phyloP scores from a whole-genome alignment of 176 grass and related monocot species.

The Cymbopogon citratus region DNA sequence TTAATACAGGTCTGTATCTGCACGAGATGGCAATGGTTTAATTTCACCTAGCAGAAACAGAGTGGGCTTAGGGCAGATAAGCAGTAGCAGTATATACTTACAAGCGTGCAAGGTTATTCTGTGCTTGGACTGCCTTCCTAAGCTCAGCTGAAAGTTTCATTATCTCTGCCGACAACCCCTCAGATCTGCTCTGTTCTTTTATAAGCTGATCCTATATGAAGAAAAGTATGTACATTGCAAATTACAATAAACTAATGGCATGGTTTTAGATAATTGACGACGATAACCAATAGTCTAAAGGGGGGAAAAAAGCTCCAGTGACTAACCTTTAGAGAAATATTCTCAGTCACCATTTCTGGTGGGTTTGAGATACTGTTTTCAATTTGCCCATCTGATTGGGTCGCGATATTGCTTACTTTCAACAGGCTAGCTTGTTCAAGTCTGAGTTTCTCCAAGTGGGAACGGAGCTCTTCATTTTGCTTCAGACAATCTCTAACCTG shows the following conservation, averaged over 20 bases:
- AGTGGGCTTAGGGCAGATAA: background rate
- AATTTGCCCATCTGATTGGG: slow-evolving; percentile 47
- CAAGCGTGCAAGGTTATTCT: slow-evolving; percentile 64
- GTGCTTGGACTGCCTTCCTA: slow-evolving; percentile 60
- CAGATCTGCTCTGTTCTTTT: slow-evolving; percentile 74
- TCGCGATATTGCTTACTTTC: slow-evolving; percentile 31
- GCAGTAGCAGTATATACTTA: slow-evolving; percentile 37
- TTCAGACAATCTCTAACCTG: slow-evolving; percentile 92
- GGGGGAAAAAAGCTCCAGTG: background rate
- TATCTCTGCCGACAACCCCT: slow-evolving; percentile 59
- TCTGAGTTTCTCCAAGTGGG: slow-evolving; percentile 64
- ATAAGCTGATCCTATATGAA: slow-evolving; percentile 58
- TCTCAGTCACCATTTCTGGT: slow-evolving; percentile 51
- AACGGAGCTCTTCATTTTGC: slow-evolving; percentile 83
- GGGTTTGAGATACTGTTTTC: slow-evolving; percentile 30
- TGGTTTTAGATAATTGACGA: too few relatives aligned
- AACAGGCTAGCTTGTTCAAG: slow-evolving; percentile 48
- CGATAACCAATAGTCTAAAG: too few relatives aligned
- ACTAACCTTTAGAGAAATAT: slow-evolving; percentile 68
- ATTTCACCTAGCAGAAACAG: background rate
- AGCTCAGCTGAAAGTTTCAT: slow-evolving; percentile 89
- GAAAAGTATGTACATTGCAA: slow-evolving; percentile 8
- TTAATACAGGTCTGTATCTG: slow-evolving; percentile 84
- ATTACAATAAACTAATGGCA: background rate
- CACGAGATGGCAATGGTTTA: slow-evolving; percentile 28